Evolutionary conservation across 805 yeast genomes (phyloP).

Genomic region (Cyberlindnera suaveolens): DNA sequence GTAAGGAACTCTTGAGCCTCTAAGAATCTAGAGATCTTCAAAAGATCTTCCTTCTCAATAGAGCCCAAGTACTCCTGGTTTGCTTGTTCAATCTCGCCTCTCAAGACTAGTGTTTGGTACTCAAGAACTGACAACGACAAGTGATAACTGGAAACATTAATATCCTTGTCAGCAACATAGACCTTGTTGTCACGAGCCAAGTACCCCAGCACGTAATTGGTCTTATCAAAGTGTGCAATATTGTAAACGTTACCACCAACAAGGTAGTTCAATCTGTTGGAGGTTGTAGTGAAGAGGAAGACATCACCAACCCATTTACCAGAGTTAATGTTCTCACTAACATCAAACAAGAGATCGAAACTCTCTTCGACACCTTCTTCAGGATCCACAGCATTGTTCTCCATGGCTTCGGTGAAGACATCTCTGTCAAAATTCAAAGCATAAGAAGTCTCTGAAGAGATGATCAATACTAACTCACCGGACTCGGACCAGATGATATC

Average conservation of each 20-base stretch:
- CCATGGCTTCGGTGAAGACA: slow-evolving; percentile 55
- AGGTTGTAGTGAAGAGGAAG: slow-evolving; percentile 79
- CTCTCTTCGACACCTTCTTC: slow-evolving; percentile 89
- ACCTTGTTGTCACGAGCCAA: slow-evolving; percentile 85
- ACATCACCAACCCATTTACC: slow-evolving; percentile 98
- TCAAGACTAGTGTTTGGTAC: slow-evolving; percentile 90
- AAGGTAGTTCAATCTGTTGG: slow-evolving; percentile 85
- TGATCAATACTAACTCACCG: slow-evolving; percentile 80
- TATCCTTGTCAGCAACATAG: slow-evolving; percentile 86
- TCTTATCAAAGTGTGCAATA: slow-evolving; percentile 86
- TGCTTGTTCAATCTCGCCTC: slow-evolving; percentile 90
- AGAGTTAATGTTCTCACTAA: slow-evolving; percentile 73
- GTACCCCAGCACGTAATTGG: slow-evolving; percentile 83
- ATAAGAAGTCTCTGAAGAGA: slow-evolving; percentile 67
- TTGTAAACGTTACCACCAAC: slow-evolving; percentile 93
- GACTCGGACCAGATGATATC: slow-evolving; percentile 90
- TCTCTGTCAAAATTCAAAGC: slow-evolving; percentile 71
- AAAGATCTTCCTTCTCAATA: slow-evolving; percentile 58
- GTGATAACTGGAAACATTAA: slow-evolving; percentile 74
- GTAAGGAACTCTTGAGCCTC: slow-evolving; percentile 88
- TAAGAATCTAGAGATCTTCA: slow-evolving; percentile 83
- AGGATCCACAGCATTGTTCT: slow-evolving; percentile 50
- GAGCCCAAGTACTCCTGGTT: slow-evolving; percentile 51
- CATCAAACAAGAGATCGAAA: slow-evolving; percentile 78
- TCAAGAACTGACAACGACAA: slow-evolving; percentile 84